Base-by-base conservation (phyloP, 2,329 filamentous ascomycete species). In the Aspergillus viridinutans region DNA sequence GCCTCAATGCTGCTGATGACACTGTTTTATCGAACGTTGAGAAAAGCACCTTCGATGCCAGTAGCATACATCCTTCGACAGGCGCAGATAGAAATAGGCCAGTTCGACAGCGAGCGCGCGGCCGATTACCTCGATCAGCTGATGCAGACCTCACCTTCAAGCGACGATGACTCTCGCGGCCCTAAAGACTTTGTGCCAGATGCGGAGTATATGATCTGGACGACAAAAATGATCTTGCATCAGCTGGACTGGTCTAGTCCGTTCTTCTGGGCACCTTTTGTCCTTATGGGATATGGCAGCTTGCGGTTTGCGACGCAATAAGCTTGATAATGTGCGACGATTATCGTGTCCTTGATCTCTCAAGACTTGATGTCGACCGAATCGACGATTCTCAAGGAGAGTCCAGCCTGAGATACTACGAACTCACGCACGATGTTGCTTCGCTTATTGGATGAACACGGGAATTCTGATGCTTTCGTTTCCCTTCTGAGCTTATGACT, bases 1-100 rank as follows among this genome's bases (percentile, higher is more conserved):
- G 64, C 55, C 1, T 67, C 63, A 17, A 68, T 68, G 65, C 21
- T 68, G 25, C 54, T 67, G 26, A 67, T 67, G 65, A 65, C 59
- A 0, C 25, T 65, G 12, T 68, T 67, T 43, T 67, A 68, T 61
- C 58, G 54, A 38, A 52, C 61, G 50, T 49, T 68, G 25, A 66
- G 60, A 25, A 47, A 50, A 2, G 47, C 55, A 3, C 58, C 59
- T 1, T 43, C 50, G 10, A 20, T 59, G 5, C 49, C 60, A 1
- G 40, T 67, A 29, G 62, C 60, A 6, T 58, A 63, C 32, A 47
- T 61, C 2, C 55, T 65, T 49, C 49, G 59, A 38, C 40, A 49
- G 35, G 64, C 64, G 0, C 65, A 68, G 43, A 35, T 64, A 10
- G 59, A 65, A 12, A 45, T 68, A n/a, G 10, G 62, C 10, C 38